Evolutionary conservation across 1,284 basidiomycete genomes (phyloP).

Genomic region (Sanghuangporus baumii): DNA sequence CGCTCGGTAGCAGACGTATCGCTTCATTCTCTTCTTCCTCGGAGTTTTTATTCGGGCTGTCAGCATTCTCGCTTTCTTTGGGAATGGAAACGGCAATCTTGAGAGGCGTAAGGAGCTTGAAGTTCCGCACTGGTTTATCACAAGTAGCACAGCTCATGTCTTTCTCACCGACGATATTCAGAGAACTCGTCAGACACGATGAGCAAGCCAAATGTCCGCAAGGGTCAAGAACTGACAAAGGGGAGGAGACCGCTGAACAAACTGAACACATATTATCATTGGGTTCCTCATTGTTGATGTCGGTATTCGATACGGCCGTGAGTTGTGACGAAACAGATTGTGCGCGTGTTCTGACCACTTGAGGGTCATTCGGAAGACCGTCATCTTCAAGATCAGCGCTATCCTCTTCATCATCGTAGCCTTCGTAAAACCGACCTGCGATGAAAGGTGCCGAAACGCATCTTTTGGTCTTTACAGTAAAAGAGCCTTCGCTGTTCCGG

Average conservation of each 20-base stretch:
- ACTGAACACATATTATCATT: slow-evolving; percentile 38
- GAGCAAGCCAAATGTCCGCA: slow-evolving; percentile 73
- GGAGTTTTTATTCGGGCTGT: slow-evolving; percentile 21
- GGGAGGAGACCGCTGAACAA: slow-evolving; percentile 33
- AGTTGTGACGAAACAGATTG: slow-evolving; percentile 5
- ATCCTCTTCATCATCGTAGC: slow-evolving; percentile 11
- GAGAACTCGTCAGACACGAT: slow-evolving; percentile 69
- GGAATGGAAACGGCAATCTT: neutral
- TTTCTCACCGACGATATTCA: slow-evolving; percentile 82
- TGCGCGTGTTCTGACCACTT: neutral
- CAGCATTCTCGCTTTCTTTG: slow-evolving; percentile 10
- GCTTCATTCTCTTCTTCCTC: slow-evolving; percentile 7
- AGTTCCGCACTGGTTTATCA: slow-evolving; percentile 59
- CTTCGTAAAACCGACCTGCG: slow-evolving; percentile 11
- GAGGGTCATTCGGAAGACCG: slow-evolving; percentile 6
- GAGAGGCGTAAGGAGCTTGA: slow-evolving; percentile 38
- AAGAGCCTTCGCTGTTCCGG: neutral
- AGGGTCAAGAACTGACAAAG: slow-evolving; percentile 58
- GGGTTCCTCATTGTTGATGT: slow-evolving; percentile 14
- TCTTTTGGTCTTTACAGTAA: neutral
- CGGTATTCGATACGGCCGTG: slow-evolving; percentile 13
- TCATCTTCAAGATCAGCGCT: slow-evolving; percentile 15
- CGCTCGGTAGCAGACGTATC: slow-evolving; percentile 21
- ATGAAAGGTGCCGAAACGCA: slow-evolving; percentile 17
- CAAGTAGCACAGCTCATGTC: slow-evolving; percentile 78